Base-by-base conservation (phyloP, 495 filamentous ascomycete genomes). In the Lepraria neglecta region DNA sequence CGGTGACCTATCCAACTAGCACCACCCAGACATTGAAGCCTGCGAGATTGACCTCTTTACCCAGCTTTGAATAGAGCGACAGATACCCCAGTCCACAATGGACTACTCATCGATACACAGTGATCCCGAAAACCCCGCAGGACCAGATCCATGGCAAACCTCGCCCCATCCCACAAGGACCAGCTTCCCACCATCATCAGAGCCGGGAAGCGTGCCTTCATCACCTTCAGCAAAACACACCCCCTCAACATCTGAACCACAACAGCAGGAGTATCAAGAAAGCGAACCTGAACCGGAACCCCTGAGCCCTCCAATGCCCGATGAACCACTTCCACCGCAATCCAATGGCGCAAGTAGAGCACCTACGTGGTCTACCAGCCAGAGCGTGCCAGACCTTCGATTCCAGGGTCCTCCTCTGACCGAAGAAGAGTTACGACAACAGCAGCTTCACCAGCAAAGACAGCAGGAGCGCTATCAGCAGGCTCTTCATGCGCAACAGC, bases 41-140 rank as follows among this genome's bases (percentile, higher is more conserved):
- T 14, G 14, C 54, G 6, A 30, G 19, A 42, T 31, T 43, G 4
- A 7, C 9, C 0, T 30, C 19, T 44, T 44, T 10, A 17, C 27
- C 15, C 11, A 15, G 35, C 19, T 42, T 19, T 44, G 24, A 30
- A 59, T 35, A 35, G 28, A 15, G 3, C 12, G 17, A 30, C 21
- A 21, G 19, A 27, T 45, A 6, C 10, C 31, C 19, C 33, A 42
- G 4, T 30, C 1, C 45, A 12, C 12, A 53, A 96, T 96, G 91
- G 91, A 96, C 74, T 96, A 94, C 74, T 89, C 89, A 55, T 73
- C 86, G 57, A 80, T 90, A 30, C 83, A 87, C 68, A 73, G 83
- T 66, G 90, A 94, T 72, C 83, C 84, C 15, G 88, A 91, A 9
- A 77, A 89, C 65, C 81, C 84, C 12, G 78, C 76, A 24, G 90